These are phyloP conservation scores for Aspergillus quadrilineatus DNA, from an alignment of 2,329 filamentous ascomycete genomes.

Conservation along the genomic window DNA sequence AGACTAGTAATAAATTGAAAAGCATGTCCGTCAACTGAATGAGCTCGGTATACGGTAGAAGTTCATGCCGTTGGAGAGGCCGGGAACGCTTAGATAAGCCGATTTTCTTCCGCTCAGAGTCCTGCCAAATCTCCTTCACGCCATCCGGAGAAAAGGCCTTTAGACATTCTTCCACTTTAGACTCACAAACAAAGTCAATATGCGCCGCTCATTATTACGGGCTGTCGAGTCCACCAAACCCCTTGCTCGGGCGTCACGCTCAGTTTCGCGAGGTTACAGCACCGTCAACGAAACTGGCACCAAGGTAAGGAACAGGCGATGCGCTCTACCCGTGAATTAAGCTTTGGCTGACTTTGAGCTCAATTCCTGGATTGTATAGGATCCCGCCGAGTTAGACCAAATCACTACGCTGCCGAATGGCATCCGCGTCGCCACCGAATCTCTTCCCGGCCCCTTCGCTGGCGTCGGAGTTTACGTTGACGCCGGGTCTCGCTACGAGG, in stretches of 20 bases:
- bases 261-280: constrained; percentile 37
- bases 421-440: constrained; percentile 89
- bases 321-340: not conserved
- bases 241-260: constrained; percentile 33
- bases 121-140: constrained; percentile 19
- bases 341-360: constrained; percentile 9
- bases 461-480: constrained; percentile 96
- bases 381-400: constrained; percentile 81
- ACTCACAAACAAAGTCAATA: constrained; percentile 21
- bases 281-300: constrained; percentile 32
- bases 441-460: constrained; percentile 88
- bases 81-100: constrained; percentile 32
- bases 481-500: constrained; percentile 92
- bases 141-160: constrained; percentile 11
- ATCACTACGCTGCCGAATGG: constrained; percentile 91
- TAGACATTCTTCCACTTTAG: constrained; percentile 5
- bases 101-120: constrained; percentile 16
- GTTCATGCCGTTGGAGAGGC: constrained; percentile 5
- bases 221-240: constrained; percentile 41
- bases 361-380: constrained; percentile 47
- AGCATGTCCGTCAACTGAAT: not conserved
- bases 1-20: not conserved
- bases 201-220: constrained; percentile 44
- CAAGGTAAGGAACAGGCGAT: constrained; percentile 31
- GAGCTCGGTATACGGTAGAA: not conserved